These are phyloP conservation scores for Mycena floridula DNA, from an alignment of 768 basidiomycete genomes.

Conservation along the genomic window DNA sequence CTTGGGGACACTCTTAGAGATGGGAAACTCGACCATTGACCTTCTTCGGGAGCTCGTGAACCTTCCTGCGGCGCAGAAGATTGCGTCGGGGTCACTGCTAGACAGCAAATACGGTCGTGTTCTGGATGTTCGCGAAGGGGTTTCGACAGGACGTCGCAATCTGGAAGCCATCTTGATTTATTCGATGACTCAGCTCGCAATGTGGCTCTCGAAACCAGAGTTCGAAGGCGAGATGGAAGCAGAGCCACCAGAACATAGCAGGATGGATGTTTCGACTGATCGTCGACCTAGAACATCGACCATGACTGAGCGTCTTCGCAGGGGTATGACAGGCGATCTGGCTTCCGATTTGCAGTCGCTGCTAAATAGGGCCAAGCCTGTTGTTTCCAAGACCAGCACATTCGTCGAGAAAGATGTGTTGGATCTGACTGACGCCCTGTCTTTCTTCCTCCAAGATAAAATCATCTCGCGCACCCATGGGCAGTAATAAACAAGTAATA, in stretches of 20 bases:
- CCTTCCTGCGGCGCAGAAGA: conserved; percentile 53
- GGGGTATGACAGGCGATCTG: conserved; percentile 81
- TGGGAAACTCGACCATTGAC: conserved; percentile 74
- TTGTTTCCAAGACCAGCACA: conserved; percentile 53
- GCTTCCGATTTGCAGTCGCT: conserved; percentile 63
- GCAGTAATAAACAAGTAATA: too few relatives aligned
- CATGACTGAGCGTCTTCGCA: conserved; percentile 58
- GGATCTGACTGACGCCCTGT: conserved; percentile 57
- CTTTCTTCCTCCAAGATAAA: conserved; percentile 60
- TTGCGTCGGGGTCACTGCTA: conserved; percentile 19
- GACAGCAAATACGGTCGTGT: conserved; percentile 22
- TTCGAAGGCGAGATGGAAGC: conserved; percentile 47
- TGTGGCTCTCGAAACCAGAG: conserved; percentile 74
- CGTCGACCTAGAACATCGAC: conserved; percentile 39
- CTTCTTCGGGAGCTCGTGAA: conserved; percentile 62
- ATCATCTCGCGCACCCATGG: too few relatives aligned
- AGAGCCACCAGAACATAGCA: too few relatives aligned
- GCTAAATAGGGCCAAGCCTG: conserved; percentile 56
- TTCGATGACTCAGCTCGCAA: conserved; percentile 68
- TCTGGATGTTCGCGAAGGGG: conserved; percentile 53
- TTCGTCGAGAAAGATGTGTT: conserved; percentile 38
- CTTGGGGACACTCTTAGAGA: conserved; percentile 80
- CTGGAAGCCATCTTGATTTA: conserved; percentile 68
- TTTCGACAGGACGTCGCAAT: conserved; percentile 49
- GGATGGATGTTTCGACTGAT: conserved; percentile 30